Base-by-base conservation (phyloP, 2,329 filamentous ascomycete genomes). In the Diplocarpon mali region DNA sequence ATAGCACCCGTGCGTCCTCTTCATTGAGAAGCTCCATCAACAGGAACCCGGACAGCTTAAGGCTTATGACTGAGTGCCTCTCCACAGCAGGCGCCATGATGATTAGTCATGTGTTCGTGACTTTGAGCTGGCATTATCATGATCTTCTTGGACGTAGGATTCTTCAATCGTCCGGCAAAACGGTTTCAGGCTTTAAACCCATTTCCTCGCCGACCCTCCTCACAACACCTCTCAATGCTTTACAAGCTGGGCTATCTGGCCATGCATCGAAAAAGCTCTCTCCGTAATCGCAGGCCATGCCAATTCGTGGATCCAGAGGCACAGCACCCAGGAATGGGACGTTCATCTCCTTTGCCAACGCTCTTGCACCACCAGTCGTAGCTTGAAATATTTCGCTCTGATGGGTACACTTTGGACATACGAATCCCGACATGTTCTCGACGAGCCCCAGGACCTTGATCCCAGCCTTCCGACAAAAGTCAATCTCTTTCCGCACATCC, bases 401-500 rank as follows among this genome's bases (percentile, higher is more conserved):
- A 53, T 88, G 80, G 44, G 78, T 85, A 65, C 92, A 98, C 45
- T 85, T 90, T 9, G 89, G 89, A 61, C 92, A 98, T 42, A 98
- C 89, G 57, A 96, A 98, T 3, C 88, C 87, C 47, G 82, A 86
- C 92, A 98, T 98, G 61, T 98, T 98, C 70, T 98, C 92, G 13
- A 95, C 92, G 34, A 98, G 70, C 0, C 92, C 92, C 3, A 98
- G 65, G 6, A 98, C 78, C 38, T 72, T 75, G 54, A 98, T 96
- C 3, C 85, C 87, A 0, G 92, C 92, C 67, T 98, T 98, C 47
- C 80, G 74, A 66, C 93, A 98, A 61, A 98, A 98, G 60, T 98
- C 90, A 47, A 98, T 90, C 65, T 98, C 92, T 67, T 95, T 96
- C 54, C 92, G 73, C 11, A 98, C 92, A 62, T 98, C 92, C 36